These are phyloP conservation scores for Ilyonectria robusta DNA, from an alignment of 2,329 filamentous ascomycete genomes.

Conservation along the genomic window DNA sequence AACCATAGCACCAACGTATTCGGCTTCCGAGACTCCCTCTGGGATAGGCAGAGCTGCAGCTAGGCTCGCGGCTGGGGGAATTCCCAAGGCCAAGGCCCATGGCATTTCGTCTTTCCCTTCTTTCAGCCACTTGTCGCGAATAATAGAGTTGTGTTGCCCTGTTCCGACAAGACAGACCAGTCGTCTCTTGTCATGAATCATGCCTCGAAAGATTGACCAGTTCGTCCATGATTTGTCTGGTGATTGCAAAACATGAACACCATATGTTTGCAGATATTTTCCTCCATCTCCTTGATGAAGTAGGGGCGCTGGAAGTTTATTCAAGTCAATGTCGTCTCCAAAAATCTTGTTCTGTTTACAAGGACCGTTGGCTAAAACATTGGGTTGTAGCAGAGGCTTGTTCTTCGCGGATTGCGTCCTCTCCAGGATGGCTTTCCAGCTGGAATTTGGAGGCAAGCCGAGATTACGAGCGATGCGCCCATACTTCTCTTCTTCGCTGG, in stretches of 20 bases:
- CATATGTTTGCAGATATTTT: constrained; percentile 65
- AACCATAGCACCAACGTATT: constrained; percentile 62
- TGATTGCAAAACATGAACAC: constrained; percentile 62
- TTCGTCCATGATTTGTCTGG: constrained; percentile 64
- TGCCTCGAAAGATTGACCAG: constrained; percentile 61
- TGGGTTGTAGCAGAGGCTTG: neutral
- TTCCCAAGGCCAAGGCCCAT: constrained; percentile 16
- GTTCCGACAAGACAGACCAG: constrained; percentile 58
- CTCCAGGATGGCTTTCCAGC: constrained; percentile 22
- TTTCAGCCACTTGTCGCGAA: constrained; percentile 57
- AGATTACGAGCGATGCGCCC: constrained; percentile 13
- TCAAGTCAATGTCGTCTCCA: constrained; percentile 12
- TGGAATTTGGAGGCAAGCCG: neutral
- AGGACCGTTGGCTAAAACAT: neutral
- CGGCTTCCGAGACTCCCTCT: constrained; percentile 58
- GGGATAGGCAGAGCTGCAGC: constrained; percentile 36
- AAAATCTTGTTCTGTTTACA: constrained; percentile 22
- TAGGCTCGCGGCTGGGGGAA: neutral
- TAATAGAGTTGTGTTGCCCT: constrained; percentile 60
- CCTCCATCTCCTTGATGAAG: constrained; percentile 63
- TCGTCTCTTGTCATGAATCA: constrained; percentile 61
- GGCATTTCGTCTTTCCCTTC: constrained; percentile 50
- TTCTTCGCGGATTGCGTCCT: neutral
- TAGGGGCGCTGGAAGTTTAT: constrained; percentile 53
- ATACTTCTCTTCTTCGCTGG: constrained; percentile 5